Conservation (phyloP, 805 yeast species). For the Hanseniaspora valbyensis region DNA sequence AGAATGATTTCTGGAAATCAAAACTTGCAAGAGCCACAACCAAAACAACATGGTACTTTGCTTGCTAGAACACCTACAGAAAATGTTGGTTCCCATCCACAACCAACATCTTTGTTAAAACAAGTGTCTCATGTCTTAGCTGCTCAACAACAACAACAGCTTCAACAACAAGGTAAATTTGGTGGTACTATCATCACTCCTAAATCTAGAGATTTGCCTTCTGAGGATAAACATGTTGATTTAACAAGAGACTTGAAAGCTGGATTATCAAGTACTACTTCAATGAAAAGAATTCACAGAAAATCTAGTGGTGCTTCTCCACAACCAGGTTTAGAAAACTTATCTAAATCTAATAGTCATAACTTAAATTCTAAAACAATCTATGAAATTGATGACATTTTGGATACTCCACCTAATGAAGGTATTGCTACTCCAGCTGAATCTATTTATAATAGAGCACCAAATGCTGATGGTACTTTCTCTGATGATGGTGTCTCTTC, state of each 20-base stretch:
- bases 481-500: slow-evolving; percentile 18
- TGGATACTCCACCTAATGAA: not conserved
- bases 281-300: slow-evolving; percentile 27
- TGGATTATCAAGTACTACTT: slow-evolving; percentile 23
- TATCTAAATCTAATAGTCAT: slow-evolving; percentile 1
- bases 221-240: slow-evolving; percentile 25
- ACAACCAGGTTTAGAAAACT: not conserved
- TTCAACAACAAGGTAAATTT: not conserved
- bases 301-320: slow-evolving; percentile 17
- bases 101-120: slow-evolving; percentile 5
- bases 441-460: slow-evolving; percentile 11
- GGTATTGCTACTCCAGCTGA: slow-evolving; percentile 16
- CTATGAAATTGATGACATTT: slow-evolving; percentile 10
- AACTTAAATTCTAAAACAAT: not conserved
- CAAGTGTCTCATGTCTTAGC: slow-evolving; percentile 13
- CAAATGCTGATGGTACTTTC: slow-evolving; percentile 16
- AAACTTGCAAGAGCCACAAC: slow-evolving; percentile 1
- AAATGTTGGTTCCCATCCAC: not conserved
- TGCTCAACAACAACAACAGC: not conserved
- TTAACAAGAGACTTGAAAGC: slow-evolving; percentile 23
- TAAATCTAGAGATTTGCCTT: slow-evolving; percentile 27
- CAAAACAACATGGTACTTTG: not conserved
- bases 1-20: not conserved
- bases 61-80: not conserved
- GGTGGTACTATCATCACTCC: slow-evolving; percentile 27